Conservation (phyloP, 257 asterid genomes). For the Paraleonurus japonicus region DNA sequence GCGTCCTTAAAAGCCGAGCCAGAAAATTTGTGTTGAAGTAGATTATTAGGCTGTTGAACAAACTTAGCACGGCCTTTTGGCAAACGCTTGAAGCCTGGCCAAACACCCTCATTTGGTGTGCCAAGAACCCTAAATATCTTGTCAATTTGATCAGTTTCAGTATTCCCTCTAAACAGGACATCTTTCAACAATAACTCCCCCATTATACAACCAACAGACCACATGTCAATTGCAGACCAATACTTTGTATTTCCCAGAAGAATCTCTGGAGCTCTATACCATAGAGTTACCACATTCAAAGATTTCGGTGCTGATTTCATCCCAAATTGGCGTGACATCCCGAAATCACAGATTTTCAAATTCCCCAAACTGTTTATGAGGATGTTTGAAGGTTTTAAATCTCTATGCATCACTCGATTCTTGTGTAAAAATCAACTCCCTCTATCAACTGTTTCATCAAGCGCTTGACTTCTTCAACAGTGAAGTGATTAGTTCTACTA, state of each 20-base stretch:
- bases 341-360: slow-evolving; percentile 25
- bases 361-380: background rate
- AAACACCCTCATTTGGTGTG: background rate
- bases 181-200: background rate
- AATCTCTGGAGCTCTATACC: background rate
- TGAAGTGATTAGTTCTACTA: background rate
- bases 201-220: background rate
- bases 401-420: slow-evolving; percentile 16
- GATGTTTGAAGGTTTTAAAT: slow-evolving; percentile 13
- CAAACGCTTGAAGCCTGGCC: background rate
- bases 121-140: background rate
- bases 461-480: background rate
- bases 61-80: too few relatives aligned
- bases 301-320: background rate
- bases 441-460: slow-evolving; percentile 10
- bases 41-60: background rate
- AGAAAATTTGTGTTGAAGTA: background rate
- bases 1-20: too few relatives aligned
- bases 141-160: background rate
- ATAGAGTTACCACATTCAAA: background rate
- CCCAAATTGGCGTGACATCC: background rate
- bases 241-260: background rate
- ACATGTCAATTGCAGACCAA: background rate
- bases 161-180: background rate
- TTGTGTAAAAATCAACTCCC: slow-evolving; percentile 13